Evolutionary conservation across 352 stramenopile genomes (phyloP).

Genomic region (Globisporangium barbulae): DNA sequence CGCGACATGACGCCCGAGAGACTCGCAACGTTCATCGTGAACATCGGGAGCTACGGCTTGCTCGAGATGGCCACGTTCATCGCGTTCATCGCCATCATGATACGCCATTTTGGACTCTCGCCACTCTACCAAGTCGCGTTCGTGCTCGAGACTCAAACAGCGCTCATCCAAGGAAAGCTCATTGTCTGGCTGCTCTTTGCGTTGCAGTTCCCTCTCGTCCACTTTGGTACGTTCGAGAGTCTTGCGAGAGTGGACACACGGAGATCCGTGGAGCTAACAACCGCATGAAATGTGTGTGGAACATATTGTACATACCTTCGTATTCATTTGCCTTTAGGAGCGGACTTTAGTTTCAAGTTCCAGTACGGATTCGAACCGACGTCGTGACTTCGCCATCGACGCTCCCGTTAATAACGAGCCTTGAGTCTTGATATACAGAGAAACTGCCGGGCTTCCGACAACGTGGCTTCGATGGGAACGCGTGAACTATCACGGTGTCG

Average conservation of each 20-base stretch:
- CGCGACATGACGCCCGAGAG: background rate
- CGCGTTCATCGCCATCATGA: background rate
- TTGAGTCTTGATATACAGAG: too few species aligned
- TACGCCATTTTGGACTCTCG: background rate
- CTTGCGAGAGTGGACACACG: background rate
- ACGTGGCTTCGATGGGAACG: too few species aligned
- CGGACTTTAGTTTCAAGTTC: background rate
- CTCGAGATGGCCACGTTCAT: background rate
- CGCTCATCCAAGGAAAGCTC: background rate
- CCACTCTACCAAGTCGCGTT: background rate
- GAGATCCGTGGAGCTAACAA: too few species aligned
- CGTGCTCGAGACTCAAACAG: background rate
- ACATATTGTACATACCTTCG: too few species aligned
- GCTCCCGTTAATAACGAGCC: too few species aligned
- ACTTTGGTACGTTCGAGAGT: background rate
- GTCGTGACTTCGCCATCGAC: background rate
- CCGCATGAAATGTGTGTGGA: too few species aligned
- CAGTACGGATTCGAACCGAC: background rate
- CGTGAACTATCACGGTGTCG: too few species aligned
- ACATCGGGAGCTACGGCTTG: background rate
- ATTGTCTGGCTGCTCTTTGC: background rate
- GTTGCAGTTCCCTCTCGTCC: background rate
- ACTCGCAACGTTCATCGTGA: background rate
- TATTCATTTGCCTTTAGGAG: background rate
- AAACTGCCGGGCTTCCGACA: too few species aligned